Percentiles rank a stretch among this genome's conserved stretches.
phyloP scores from a whole-genome alignment of 352 stramenopile genomes.

The Phytophthora aleatoria region DNA sequence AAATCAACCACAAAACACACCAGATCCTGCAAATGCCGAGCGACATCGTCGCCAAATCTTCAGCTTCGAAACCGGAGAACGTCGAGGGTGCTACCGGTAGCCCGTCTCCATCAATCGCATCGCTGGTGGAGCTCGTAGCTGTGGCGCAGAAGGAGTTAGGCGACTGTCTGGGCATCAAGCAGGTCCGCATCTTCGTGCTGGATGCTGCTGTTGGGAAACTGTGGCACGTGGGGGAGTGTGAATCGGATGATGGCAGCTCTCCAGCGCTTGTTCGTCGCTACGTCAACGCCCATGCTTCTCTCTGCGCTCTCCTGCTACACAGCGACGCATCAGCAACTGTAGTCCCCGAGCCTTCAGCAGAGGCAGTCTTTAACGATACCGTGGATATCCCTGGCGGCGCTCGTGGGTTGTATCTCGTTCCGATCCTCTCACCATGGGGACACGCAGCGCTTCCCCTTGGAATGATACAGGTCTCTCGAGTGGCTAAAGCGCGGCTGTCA shows the following conservation, averaged over 20 bases:
- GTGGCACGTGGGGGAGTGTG: constrained; percentile 53
- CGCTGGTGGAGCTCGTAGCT: constrained; percentile 56
- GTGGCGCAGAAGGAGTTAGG: constrained; percentile 58
- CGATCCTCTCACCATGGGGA: constrained; percentile 61
- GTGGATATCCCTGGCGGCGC: constrained; percentile 66
- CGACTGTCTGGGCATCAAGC: constrained; percentile 66
- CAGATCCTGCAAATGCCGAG: constrained; percentile 53
- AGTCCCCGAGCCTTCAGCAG: constrained; percentile 47
- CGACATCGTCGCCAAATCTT: constrained; percentile 47
- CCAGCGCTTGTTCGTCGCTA: constrained; percentile 56
- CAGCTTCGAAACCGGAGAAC: neutral
- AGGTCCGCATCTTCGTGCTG: constrained; percentile 69
- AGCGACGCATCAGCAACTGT: constrained; percentile 29
- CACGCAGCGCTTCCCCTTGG: constrained; percentile 44
- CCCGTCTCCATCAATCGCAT: constrained; percentile 12
- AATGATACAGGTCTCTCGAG: constrained; percentile 70
- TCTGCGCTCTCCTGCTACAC: constrained; percentile 44
- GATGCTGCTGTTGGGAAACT: constrained; percentile 54
- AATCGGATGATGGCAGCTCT: constrained; percentile 10
- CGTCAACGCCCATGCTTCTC: constrained; percentile 58
- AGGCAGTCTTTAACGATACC: constrained; percentile 73
- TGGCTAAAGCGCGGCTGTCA: constrained; percentile 28
- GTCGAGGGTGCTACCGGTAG: too few relatives aligned
- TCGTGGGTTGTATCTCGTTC: constrained; percentile 59
- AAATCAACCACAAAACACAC: constrained; percentile 63